phyloP scores from a whole-genome alignment of 2,329 filamentous ascomycete species.

The Colletotrichum sp. region DNA sequence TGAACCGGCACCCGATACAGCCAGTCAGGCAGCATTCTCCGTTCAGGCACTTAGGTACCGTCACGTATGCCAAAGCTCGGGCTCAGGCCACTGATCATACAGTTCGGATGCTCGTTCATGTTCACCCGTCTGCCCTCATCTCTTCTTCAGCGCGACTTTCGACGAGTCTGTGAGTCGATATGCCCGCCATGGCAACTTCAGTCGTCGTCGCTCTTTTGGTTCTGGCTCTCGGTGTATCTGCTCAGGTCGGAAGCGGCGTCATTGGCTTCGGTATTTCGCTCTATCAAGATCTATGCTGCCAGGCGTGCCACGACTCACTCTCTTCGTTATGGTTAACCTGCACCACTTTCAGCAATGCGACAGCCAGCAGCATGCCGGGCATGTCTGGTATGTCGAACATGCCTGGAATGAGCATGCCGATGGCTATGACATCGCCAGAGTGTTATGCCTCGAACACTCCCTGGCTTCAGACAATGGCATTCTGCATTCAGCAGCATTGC shows the following conservation, averaged over 20 bases:
- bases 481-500: conserved; percentile 38
- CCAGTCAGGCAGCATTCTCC: neutral
- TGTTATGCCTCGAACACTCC: conserved; percentile 33
- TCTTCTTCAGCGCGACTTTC: neutral
- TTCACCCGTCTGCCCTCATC: neutral
- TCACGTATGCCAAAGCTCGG: neutral
- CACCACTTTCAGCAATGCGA: neutral
- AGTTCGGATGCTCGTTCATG: neutral
- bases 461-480: conserved; percentile 36
- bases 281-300: neutral
- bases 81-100: neutral
- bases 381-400: neutral
- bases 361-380: neutral
- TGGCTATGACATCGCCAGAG: conserved; percentile 21
- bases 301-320: conserved; percentile 3
- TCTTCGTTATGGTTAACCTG: neutral
- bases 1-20: neutral
- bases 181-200: neutral
- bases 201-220: neutral
- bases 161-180: neutral
- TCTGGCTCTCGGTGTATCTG: neutral
- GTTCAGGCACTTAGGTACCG: neutral
- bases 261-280: conserved; percentile 2
- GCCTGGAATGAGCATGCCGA: conserved; percentile 12
- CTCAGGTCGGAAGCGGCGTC: neutral